A percentile compares a stretch with the other conserved stretches of the same genome.
These are phyloP conservation scores for Aspergillus melleus DNA, from an alignment of 2,329 filamentous ascomycete genomes.

Conservation along the genomic window DNA sequence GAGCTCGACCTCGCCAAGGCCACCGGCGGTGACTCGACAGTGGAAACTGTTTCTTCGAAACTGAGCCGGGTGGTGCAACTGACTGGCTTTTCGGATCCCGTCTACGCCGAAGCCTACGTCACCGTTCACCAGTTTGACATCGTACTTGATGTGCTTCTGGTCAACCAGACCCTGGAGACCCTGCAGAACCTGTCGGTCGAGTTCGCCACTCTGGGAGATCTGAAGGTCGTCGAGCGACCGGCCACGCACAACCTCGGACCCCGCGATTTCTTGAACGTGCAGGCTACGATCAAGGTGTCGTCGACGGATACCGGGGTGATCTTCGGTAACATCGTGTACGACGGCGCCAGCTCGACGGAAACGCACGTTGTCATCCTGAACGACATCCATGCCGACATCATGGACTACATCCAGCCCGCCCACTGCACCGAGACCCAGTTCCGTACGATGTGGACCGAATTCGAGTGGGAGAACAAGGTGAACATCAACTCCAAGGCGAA, in stretches of 20 bases:
- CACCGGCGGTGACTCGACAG: slow-evolving; percentile 80
- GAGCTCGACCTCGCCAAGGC: slow-evolving; percentile 90
- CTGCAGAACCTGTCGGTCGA: slow-evolving; percentile 96
- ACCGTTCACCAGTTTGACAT: slow-evolving; percentile 99
- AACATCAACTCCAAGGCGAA: slow-evolving; percentile 99
- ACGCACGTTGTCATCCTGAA: slow-evolving; percentile 97
- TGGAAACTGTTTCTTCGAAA: slow-evolving; percentile 89
- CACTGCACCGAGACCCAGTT: slow-evolving; percentile 97
- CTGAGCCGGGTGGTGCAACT: slow-evolving; percentile 94
- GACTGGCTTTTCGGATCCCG: slow-evolving; percentile 95
- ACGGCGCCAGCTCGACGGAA: slow-evolving; percentile 86
- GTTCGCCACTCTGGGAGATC: slow-evolving; percentile 95
- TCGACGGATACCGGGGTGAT: slow-evolving; percentile 98
- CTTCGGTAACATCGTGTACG: slow-evolving; percentile 97
- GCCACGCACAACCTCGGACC: slow-evolving; percentile 94
- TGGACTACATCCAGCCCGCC: slow-evolving; percentile 99
- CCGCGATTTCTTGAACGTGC: slow-evolving; percentile 96
- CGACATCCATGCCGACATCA: slow-evolving; percentile 97
- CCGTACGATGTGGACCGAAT: slow-evolving; percentile 99
- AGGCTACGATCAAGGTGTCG: slow-evolving; percentile 97
- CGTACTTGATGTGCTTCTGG: slow-evolving; percentile 89
- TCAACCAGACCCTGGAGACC: slow-evolving; percentile 96
- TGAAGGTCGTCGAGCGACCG: slow-evolving; percentile 96
- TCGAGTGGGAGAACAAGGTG: slow-evolving; percentile 99
- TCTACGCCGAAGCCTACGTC: slow-evolving; percentile 98